Base-by-base conservation (phyloP, 352 stramenopile species). In the Globisporangium ultimum region DNA sequence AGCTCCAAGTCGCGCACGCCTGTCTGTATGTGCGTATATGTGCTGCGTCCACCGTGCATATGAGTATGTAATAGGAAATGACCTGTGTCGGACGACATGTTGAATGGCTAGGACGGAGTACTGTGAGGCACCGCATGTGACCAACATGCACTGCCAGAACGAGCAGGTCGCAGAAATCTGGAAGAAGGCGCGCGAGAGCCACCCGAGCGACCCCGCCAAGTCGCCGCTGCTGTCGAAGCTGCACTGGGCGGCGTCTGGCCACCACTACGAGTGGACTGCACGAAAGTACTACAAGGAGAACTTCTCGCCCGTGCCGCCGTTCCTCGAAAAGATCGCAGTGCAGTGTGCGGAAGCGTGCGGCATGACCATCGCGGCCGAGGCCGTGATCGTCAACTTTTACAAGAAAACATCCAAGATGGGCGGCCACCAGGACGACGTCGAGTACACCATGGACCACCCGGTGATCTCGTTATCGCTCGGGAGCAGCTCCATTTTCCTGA, bases 311-410 rank as follows among this genome's bases (percentile, higher is more conserved):
- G 69, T 92, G 51, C 80, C 84, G 3, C 36, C 58, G 22, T 48
- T 72, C 32, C 71, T 93, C 17, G 51, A 70, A 42, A 42, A 71
- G 10, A 67, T 93, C 2, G 82, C 71, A 0, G 48, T 56, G 7
- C 48, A 42, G 2, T 88, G 74, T 34, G 82, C 82, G 3, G 22
- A 63, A n/a, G 82, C 65, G 17, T 91, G 82, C 36, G 76, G 68
- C 20, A 75, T 87, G 63, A 74, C 58, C 28, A 61, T 93, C 20
- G 22, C 49, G 8, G 68, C 82, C 18, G 82, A 93, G 43, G 84
- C 84, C 3, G 80, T 91, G 54, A 89, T 93, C 22, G 80, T 93
- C 17, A 93, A 93, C 58, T 93, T 86, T 63, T 93, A 93, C 68
- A 89, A 88, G 63, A 76, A 67, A 28, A 84, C 58, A 55, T 91